phyloP scores from a whole-genome alignment of 768 basidiomycete genomes.

The Lentinus tigrinus region DNA sequence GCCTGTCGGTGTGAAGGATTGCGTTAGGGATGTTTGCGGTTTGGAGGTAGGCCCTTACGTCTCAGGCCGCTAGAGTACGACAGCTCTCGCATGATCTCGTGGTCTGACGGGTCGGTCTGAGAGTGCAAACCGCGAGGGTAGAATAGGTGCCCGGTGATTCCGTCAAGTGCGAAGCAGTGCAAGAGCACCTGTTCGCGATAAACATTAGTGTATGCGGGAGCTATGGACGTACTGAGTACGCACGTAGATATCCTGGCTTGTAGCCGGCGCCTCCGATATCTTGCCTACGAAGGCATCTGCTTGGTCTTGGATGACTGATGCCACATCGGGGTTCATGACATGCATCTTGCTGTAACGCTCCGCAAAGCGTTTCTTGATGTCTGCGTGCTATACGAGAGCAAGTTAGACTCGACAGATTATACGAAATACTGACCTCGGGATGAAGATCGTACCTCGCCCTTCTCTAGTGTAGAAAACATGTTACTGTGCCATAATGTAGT shows the following conservation, averaged over 20 bases:
- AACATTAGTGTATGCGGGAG: too few relatives aligned
- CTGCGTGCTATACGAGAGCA: conserved; percentile 11
- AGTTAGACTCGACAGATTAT: not conserved
- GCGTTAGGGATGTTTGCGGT: not conserved
- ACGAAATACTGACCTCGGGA: too few relatives aligned
- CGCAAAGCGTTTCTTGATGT: conserved; percentile 16
- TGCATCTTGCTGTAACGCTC: conserved; percentile 21
- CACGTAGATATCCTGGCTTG: conserved; percentile 20
- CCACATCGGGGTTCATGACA: conserved; percentile 18
- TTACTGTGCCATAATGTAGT: too few relatives aligned
- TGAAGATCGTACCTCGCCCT: not conserved
- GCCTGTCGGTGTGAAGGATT: not conserved
- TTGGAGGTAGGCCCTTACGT: not conserved
- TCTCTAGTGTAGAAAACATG: conserved; percentile 20
- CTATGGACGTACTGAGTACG: too few relatives aligned
- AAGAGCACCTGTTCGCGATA: conserved; percentile 3
- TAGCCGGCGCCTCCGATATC: conserved; percentile 9
- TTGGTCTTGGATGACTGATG: conserved; percentile 15
- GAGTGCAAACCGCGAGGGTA: conserved; percentile 17
- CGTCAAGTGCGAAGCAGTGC: conserved; percentile 23
- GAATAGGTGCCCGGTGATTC: conserved; percentile 21
- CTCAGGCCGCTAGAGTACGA: conserved; percentile 11
- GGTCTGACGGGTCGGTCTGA: conserved; percentile 8
- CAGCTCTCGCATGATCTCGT: conserved; percentile 17
- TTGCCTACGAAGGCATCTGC: conserved; percentile 11